These are phyloP conservation scores for Fusarium pseudocircinatum DNA, from an alignment of 2,329 filamentous ascomycete genomes.

Conservation along the genomic window DNA sequence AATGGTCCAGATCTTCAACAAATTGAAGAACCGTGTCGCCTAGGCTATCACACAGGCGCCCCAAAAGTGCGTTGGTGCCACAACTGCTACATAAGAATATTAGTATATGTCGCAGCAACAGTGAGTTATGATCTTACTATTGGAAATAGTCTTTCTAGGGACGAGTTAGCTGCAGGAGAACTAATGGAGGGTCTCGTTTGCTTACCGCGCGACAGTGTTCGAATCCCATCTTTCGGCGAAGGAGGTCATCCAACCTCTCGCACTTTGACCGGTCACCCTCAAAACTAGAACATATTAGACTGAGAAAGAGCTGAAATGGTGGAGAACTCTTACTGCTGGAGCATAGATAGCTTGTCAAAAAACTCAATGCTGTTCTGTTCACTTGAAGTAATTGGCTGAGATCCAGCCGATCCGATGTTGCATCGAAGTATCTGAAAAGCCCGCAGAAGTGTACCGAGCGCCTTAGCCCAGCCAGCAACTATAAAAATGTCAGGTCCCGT, in stretches of 20 bases:
- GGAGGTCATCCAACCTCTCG: neutral
- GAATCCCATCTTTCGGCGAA: neutral
- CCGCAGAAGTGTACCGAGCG: rapidly evolving
- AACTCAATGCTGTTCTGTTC: neutral
- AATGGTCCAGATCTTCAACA: neutral
- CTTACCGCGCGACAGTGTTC: neutral
- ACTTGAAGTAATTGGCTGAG: neutral
- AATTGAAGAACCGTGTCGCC: neutral
- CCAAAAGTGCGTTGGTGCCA: neutral
- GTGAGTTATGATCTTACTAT: neutral
- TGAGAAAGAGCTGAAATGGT: rapidly evolving
- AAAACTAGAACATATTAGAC: neutral
- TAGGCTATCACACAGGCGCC: rapidly evolving
- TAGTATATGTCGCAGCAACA: neutral
- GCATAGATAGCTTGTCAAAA: neutral
- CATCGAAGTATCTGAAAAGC: neutral
- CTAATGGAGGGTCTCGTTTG: too few species aligned
- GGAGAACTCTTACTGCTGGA: neutral
- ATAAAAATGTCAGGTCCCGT: neutral
- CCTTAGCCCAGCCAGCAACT: neutral
- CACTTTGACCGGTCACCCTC: neutral
- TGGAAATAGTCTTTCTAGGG: neutral
- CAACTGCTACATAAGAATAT: neutral
- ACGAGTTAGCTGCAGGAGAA: neutral
- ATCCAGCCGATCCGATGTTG: neutral